Percentiles rank a stretch among this genome's conserved stretches.
Evolutionary conservation across 2,329 filamentous ascomycete genomes (phyloP).

Genomic region (Dothideomycetes sp.): DNA sequence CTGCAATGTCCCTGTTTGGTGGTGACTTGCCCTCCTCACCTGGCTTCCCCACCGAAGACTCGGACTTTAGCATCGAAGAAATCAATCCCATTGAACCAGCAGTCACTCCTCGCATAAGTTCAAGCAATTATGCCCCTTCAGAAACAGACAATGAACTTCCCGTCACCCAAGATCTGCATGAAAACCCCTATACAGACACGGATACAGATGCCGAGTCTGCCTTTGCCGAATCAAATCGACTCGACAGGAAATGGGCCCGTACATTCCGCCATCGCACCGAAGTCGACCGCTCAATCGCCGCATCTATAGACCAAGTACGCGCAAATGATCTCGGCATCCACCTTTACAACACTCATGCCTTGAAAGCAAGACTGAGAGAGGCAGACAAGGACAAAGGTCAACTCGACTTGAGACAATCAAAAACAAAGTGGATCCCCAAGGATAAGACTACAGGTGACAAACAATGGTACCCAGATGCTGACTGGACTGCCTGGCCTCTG

Average conservation of each 20-base stretch:
- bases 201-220: background rate
- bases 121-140: too few species aligned
- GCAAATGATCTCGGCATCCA: constrained; percentile 62
- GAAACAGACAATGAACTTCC: too few species aligned
- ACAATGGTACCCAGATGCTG: constrained; percentile 36
- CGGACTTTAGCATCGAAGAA: background rate
- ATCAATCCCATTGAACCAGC: too few species aligned
- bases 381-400: background rate
- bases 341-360: constrained; percentile 64
- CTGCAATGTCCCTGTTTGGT: constrained; percentile 3
- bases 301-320: constrained; percentile 51
- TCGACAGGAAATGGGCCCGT: constrained; percentile 46
- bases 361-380: constrained; percentile 43
- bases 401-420: constrained; percentile 25
- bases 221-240: background rate
- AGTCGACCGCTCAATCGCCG: constrained; percentile 51
- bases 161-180: too few species aligned
- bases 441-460: constrained; percentile 18
- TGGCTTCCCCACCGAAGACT: background rate
- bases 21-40: background rate
- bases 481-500: constrained; percentile 83
- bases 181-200: too few species aligned
- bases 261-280: constrained; percentile 49
- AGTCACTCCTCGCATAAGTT: too few species aligned
- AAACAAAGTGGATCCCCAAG: constrained; percentile 26